Evolutionary conservation across 2,329 filamentous ascomycete genomes (phyloP).

Genomic region (Diaporthe destruens): DNA sequence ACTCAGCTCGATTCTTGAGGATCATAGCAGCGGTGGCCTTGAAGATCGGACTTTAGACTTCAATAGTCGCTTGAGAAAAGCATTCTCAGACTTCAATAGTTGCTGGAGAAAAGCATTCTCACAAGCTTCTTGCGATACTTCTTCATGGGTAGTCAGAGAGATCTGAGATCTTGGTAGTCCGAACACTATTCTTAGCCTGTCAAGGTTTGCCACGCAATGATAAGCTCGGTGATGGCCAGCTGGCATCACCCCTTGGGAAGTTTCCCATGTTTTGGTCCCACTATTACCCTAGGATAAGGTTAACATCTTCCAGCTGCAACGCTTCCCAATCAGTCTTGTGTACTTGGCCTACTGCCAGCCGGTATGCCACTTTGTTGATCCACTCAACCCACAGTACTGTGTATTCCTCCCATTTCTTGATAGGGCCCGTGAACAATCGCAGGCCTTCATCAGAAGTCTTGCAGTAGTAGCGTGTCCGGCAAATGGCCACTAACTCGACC

Average conservation of each 20-base stretch:
- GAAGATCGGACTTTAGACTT: background rate
- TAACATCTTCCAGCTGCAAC: background rate
- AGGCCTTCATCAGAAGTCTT: background rate
- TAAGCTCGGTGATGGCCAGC: background rate
- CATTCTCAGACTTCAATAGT: background rate
- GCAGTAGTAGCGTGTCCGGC: background rate
- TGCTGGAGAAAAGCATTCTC: background rate
- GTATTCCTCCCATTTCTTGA: background rate
- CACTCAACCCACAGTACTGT: slow-evolving; percentile 1
- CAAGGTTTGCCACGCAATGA: background rate
- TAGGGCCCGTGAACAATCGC: background rate
- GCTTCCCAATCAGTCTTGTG: background rate
- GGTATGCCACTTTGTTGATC: slow-evolving; percentile 1
- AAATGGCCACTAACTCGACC: background rate
- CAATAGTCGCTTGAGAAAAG: too few species aligned
- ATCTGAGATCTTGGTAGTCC: background rate
- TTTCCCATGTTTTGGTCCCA: background rate
- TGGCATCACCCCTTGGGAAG: background rate
- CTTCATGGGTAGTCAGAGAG: background rate
- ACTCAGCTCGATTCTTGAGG: background rate
- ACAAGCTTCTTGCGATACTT: background rate
- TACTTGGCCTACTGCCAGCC: background rate
- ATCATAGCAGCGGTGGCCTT: background rate
- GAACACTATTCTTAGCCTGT: background rate
- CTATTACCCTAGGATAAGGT: background rate